A percentile compares a stretch with the other conserved stretches of the same genome.
phyloP scores from a whole-genome alignment of 495 filamentous ascomycete genomes.

The Rostrohypoxylon terebratum region DNA sequence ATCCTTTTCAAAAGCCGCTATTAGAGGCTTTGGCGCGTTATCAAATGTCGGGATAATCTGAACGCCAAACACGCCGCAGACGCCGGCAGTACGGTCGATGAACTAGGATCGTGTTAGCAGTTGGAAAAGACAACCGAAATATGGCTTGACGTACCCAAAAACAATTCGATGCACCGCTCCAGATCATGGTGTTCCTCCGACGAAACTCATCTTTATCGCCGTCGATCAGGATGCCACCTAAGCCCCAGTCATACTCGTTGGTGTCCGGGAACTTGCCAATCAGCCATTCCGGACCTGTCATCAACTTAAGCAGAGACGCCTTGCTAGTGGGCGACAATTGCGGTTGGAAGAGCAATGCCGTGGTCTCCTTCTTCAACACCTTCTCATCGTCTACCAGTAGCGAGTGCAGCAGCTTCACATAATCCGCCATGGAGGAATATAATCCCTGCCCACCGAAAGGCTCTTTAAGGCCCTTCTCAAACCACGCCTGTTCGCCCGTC shows the following conservation, averaged over 20 bases:
- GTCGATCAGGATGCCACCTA: constrained; percentile 35
- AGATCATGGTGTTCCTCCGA: constrained; percentile 38
- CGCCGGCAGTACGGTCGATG: constrained; percentile 50
- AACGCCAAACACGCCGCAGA: constrained; percentile 51
- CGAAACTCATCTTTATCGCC: constrained; percentile 43
- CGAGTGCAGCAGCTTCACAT: constrained; percentile 36
- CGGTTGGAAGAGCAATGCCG: constrained; percentile 28
- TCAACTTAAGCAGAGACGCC: constrained; percentile 17
- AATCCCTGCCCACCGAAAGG: constrained; percentile 36
- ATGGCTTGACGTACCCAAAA: constrained; percentile 36
- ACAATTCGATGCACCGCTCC: constrained; percentile 45
- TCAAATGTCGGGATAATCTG: constrained; percentile 47
- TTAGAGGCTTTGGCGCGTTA: constrained; percentile 27
- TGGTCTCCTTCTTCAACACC: constrained; percentile 33
- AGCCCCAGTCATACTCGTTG: constrained; percentile 40
- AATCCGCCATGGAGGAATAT: constrained; percentile 23
- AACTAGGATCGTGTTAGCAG: constrained; percentile 41
- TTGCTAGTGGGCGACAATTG: constrained; percentile 31
- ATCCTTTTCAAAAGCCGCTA: constrained; percentile 50
- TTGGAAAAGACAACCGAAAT: background rate
- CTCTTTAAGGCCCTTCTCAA: background rate
- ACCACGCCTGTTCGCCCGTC: background rate
- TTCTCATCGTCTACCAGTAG: constrained; percentile 48
- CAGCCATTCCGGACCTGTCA: constrained; percentile 21
- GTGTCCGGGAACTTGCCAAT: constrained; percentile 26